Percentiles rank a stretch among this genome's conserved stretches.
phyloP scores from a whole-genome alignment of 2,329 filamentous ascomycete species.

The Magnaporthiopsis rhizophila region DNA sequence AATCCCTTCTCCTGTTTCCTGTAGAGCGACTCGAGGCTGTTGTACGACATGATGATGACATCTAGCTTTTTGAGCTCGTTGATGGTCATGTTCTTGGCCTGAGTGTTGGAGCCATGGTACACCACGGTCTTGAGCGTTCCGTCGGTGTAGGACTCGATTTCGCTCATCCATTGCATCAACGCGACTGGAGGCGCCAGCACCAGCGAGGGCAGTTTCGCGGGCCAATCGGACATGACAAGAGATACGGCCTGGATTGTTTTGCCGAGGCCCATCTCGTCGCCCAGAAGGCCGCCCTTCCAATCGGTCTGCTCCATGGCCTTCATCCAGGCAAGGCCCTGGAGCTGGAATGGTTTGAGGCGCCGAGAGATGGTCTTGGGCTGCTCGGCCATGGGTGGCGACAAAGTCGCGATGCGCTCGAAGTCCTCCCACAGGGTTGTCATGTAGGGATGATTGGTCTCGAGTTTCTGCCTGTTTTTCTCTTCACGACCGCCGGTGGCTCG shows the following conservation, averaged over 20 bases:
- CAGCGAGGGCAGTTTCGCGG: conserved; percentile 71
- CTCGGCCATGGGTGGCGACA: conserved; percentile 53
- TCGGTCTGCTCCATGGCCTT: conserved; percentile 74
- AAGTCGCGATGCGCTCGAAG: conserved; percentile 57
- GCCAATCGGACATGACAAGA: conserved; percentile 95
- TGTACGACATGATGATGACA: conserved; percentile 97
- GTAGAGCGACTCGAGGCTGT: conserved; percentile 81
- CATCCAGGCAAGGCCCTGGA: conserved; percentile 95
- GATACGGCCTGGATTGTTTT: conserved; percentile 99
- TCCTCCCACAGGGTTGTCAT: conserved; percentile 80
- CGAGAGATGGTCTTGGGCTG: conserved; percentile 75
- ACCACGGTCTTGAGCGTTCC: conserved; percentile 85
- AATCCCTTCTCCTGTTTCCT: conserved; percentile 91
- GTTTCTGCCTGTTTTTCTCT: conserved; percentile 50
- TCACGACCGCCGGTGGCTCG: neutral
- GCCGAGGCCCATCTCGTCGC: conserved; percentile 97
- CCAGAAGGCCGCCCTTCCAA: conserved; percentile 84
- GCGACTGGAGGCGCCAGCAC: conserved; percentile 90
- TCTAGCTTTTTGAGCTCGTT: conserved; percentile 75
- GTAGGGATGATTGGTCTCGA: conserved; percentile 70
- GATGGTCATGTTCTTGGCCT: conserved; percentile 67
- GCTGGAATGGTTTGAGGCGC: conserved; percentile 84
- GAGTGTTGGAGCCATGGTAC: conserved; percentile 78
- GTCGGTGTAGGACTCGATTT: conserved; percentile 75
- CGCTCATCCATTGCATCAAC: conserved; percentile 87